Conservation (phyloP, 345 rosid species). For the Cardamine occulta region DNA sequence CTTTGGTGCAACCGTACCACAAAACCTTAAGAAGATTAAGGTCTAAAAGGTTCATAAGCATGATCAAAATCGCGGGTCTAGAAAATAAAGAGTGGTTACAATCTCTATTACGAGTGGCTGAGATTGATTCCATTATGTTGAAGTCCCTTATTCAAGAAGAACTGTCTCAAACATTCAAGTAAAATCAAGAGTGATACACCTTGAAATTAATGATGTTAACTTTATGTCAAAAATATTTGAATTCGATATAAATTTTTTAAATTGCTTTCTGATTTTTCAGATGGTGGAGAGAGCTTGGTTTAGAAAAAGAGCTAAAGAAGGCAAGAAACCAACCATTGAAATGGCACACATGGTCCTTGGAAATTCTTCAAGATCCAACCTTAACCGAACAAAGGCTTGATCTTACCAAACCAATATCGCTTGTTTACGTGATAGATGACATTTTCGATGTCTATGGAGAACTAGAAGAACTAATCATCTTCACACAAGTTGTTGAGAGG, state of each 20-base stretch:
- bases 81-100: slow-evolving; percentile 42
- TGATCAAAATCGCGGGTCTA: neutral
- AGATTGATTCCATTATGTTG: slow-evolving; percentile 40
- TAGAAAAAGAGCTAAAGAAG: slow-evolving; percentile 49
- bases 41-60: slow-evolving; percentile 35
- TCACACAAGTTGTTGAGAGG: slow-evolving; percentile 51
- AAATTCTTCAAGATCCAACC: slow-evolving; percentile 53
- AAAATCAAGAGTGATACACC: neutral
- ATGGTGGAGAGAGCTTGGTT: slow-evolving; percentile 65
- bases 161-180: slow-evolving; percentile 41
- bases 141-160: slow-evolving; percentile 49
- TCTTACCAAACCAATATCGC: slow-evolving; percentile 57
- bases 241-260: neutral
- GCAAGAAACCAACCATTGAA: slow-evolving; percentile 61
- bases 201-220: neutral
- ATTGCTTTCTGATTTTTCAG: slow-evolving; percentile 38
- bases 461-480: slow-evolving; percentile 53
- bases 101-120: slow-evolving; percentile 47
- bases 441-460: slow-evolving; percentile 56
- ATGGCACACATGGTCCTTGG: slow-evolving; percentile 60
- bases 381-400: slow-evolving; percentile 53
- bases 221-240: neutral
- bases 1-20: slow-evolving; percentile 50
- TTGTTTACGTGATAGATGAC: slow-evolving; percentile 61
- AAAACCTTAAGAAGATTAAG: slow-evolving; percentile 47